A percentile compares a stretch with the other conserved stretches of the same genome.
Conservation (phyloP, 768 basidiomycete species). For the Phlebiopsis gigantea region DNA sequence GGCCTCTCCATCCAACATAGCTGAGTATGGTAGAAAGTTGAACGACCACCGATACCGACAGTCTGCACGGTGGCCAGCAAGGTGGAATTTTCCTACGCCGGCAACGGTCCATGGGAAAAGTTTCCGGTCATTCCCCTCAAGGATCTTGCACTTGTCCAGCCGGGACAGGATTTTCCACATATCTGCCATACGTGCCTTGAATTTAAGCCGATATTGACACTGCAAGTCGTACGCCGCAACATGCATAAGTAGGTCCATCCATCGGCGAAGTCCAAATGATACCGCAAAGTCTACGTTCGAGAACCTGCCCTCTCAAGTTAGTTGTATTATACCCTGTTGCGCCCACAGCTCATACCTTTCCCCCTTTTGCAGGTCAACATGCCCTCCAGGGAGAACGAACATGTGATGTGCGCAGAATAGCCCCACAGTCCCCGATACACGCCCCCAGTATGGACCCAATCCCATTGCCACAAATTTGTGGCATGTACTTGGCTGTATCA, state of each 20-base stretch:
- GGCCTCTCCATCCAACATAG: constrained; percentile 16
- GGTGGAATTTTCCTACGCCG: constrained; percentile 8
- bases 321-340: not conserved
- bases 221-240: constrained; percentile 22
- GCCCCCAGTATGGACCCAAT: constrained; percentile 7
- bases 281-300: constrained; percentile 11
- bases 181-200: not conserved
- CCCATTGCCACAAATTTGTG: constrained; percentile 17
- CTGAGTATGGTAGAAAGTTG: constrained; percentile 8
- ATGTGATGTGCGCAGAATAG: constrained; percentile 15
- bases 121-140: not conserved
- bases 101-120: not conserved
- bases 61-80: not conserved
- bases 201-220: constrained; percentile 20
- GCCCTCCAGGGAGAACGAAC: constrained; percentile 13
- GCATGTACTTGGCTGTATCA: constrained; percentile 10
- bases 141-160: not conserved
- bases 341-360: constrained; percentile 10
- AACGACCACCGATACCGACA: constrained; percentile 11
- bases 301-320: not conserved
- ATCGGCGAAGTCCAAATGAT: constrained; percentile 7
- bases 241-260: constrained; percentile 3
- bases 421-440: constrained; percentile 12
- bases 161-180: not conserved
- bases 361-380: constrained; percentile 16